These are phyloP conservation scores for Leccinum rimulosum DNA, from an alignment of 768 basidiomycete genomes.

Conservation along the genomic window DNA sequence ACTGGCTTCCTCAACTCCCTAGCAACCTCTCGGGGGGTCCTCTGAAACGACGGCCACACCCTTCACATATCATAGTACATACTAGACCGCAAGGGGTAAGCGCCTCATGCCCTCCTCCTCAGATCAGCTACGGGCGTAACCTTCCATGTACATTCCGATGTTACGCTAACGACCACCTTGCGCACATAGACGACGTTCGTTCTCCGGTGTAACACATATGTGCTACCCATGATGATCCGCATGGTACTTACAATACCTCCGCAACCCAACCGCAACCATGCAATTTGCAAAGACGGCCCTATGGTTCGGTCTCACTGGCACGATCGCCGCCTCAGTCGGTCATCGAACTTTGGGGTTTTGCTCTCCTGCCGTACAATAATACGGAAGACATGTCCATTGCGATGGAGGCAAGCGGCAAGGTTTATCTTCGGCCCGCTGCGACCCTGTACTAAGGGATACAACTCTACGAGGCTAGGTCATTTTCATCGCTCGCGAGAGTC, in stretches of 20 bases:
- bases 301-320: neutral
- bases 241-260: neutral
- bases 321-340: neutral
- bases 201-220: neutral
- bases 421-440: neutral
- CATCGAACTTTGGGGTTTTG: neutral
- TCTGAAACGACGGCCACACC: neutral
- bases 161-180: neutral
- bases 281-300: neutral
- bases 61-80: neutral
- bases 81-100: neutral
- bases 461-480: neutral
- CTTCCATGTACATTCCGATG: neutral
- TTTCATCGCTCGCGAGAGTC: neutral
- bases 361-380: neutral
- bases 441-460: neutral
- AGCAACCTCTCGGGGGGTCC: neutral
- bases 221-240: neutral
- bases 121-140: neutral
- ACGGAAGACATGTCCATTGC: neutral
- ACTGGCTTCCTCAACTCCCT: neutral
- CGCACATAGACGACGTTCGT: neutral
- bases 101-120: neutral
- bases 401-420: neutral
- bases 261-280: neutral